Evolutionary conservation across 768 basidiomycete species (phyloP).

Genomic region (Suillus spraguei): DNA sequence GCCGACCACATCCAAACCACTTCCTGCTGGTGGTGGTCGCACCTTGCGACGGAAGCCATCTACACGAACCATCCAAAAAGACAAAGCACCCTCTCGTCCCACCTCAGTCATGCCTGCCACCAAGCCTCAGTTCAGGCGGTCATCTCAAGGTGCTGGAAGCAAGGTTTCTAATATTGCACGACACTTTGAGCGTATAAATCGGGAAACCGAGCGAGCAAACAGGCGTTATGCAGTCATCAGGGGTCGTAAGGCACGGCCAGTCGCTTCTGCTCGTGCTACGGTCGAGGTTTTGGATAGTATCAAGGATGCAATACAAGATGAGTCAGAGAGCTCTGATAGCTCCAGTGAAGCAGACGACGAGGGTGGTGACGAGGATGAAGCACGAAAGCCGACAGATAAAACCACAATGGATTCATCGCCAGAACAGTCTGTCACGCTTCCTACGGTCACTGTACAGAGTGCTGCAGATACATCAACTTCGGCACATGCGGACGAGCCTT

Average conservation of each 20-base stretch:
- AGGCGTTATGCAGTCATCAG: constrained; percentile 85
- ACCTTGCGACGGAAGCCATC: constrained; percentile 40
- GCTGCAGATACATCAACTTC: constrained; percentile 12
- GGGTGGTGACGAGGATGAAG: constrained; percentile 60
- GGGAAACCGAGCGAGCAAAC: constrained; percentile 74
- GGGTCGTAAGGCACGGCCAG: constrained; percentile 85
- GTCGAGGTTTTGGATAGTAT: constrained; percentile 89
- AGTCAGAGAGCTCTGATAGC: constrained; percentile 72
- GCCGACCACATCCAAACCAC: constrained; percentile 22
- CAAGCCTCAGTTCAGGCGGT: constrained; percentile 61
- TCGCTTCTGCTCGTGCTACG: constrained; percentile 84
- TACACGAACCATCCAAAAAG: constrained; percentile 37
- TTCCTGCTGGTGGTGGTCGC: constrained; percentile 32
- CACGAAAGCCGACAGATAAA: constrained; percentile 33
- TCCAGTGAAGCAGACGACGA: constrained; percentile 70
- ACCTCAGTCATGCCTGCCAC: constrained; percentile 31
- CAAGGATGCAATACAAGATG: constrained; percentile 89
- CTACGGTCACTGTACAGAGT: constrained; percentile 19
- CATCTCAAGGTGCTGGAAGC: constrained; percentile 48
- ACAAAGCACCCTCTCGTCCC: constrained; percentile 44
- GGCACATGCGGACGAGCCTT: constrained; percentile 30
- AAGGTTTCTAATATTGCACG: constrained; percentile 89
- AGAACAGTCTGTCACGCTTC: constrained; percentile 34
- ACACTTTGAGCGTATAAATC: constrained; percentile 85
- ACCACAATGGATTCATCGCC: constrained; percentile 29